Percentiles rank a stretch among this genome's conserved stretches.
Conservation (phyloP, 2,329 filamentous ascomycete genomes). For the Exophiala lecanii-corni region DNA sequence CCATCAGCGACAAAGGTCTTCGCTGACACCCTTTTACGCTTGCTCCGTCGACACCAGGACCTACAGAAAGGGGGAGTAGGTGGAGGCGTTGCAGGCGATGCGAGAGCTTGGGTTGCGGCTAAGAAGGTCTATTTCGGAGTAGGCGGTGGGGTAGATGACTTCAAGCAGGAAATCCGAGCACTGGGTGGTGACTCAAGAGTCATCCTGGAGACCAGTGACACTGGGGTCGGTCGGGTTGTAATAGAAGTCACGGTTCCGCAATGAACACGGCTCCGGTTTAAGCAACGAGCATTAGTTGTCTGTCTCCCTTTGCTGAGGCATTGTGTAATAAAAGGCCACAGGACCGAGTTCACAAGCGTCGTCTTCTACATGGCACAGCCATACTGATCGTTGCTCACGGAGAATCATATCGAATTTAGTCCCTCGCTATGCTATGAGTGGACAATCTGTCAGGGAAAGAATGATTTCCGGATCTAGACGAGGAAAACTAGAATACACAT, state of each 20-base stretch:
- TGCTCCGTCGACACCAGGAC: slow-evolving; percentile 40
- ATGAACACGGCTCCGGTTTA: too few relatives aligned
- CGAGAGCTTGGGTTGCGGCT: slow-evolving; percentile 55
- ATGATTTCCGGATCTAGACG: too few relatives aligned
- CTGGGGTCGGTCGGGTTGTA: slow-evolving; percentile 42
- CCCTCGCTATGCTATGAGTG: too few relatives aligned
- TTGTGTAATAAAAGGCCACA: too few relatives aligned
- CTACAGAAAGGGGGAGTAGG: too few relatives aligned
- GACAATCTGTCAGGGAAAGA: too few relatives aligned
- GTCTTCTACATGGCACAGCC: too few relatives aligned
- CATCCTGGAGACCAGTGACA: slow-evolving; percentile 36
- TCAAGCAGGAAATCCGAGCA: slow-evolving; percentile 33
- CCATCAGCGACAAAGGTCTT: slow-evolving; percentile 52
- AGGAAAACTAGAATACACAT: slow-evolving; percentile 17
- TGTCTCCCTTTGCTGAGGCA: too few relatives aligned
- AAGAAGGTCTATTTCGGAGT: slow-evolving; percentile 65
- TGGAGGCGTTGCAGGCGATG: slow-evolving; percentile 11
- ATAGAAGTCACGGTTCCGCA: slow-evolving; percentile 32
- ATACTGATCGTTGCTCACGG: too few relatives aligned
- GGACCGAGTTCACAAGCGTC: too few relatives aligned
- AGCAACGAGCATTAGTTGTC: too few relatives aligned
- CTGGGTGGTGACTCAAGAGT: slow-evolving; percentile 22
- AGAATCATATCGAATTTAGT: too few relatives aligned
- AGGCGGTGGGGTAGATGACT: slow-evolving; percentile 60
- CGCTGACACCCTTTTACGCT: slow-evolving; percentile 47